Evolutionary conservation across 495 filamentous ascomycete genomes (phyloP), one percentile per base, ranked within the genome.

Genomic region (Aspergillus egyptiacus): DNA sequence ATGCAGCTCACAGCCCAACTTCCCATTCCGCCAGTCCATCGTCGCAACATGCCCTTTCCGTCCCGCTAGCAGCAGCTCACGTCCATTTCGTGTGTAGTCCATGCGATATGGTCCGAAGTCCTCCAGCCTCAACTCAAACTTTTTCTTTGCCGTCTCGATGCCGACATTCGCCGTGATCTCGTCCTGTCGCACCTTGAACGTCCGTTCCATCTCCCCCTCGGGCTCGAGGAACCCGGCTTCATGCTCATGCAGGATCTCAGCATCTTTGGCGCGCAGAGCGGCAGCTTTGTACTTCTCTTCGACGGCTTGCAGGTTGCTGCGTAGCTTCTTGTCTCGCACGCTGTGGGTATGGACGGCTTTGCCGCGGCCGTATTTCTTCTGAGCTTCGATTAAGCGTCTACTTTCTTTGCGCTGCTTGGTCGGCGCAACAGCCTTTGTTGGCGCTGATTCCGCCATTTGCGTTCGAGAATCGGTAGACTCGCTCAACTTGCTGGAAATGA

Each of bases 1-100:
- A 55, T 98, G 89, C 47, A 97, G 59, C 65, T 98, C 93, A 58
- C 87, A 95, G 3, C 86, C 87, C 31, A 97, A 65, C 58, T 87
- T 95, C 10, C 90, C 94, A 49, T 85, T 81, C 50, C 93, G 77
- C 93, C 93, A 98, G 68, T 98, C 91, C 81, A 96, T 93, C 2
- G 86, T 90, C 49, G 93, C 91, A 57, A 98, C 73, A 84, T 98
- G 93, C 13, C 93, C 93, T 68, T 95, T 96, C 42, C 88, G 72
- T 22, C 93, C 91, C 44, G 85, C 90, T 38, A 98, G 67, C 30
- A 98, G 69, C 22, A 98, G 67, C 53, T 90, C 80, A 48, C 86
- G 78, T 14, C 93, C 93, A 60, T 95, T 96, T 25, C 89, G 75
- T 8, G 87, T 89, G 64, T 95, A 98, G 40, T 96, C 90, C 51